These are phyloP conservation scores for Panaeolus papilionaceus DNA, from an alignment of 768 basidiomycete species.

Conservation along the genomic window DNA sequence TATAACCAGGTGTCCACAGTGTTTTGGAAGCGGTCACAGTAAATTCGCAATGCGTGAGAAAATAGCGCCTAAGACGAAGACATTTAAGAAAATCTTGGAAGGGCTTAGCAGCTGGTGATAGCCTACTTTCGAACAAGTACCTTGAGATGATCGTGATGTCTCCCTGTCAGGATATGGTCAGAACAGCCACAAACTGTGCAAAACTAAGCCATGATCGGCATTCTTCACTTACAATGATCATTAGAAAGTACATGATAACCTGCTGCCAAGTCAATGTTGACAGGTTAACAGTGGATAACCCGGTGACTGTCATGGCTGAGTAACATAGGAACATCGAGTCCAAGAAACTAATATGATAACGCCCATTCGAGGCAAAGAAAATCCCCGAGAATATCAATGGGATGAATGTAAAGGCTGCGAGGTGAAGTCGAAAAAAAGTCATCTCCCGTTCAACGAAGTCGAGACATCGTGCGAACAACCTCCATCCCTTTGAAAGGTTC, in stretches of 20 bases:
- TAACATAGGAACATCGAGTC: constrained; percentile 70
- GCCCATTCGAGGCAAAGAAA: constrained; percentile 70
- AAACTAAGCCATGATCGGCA: not conserved
- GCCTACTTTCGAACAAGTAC: constrained; percentile 64
- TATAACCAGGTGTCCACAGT: no score
- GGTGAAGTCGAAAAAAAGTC: constrained; percentile 62
- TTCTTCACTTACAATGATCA: constrained; percentile 47
- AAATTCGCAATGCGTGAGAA: constrained; percentile 49
- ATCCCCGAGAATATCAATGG: constrained; percentile 68
- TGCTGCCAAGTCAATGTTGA: constrained; percentile 59
- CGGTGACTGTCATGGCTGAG: constrained; percentile 60
- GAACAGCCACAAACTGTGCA: not conserved
- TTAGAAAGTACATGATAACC: constrained; percentile 57
- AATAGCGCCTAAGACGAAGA: constrained; percentile 42
- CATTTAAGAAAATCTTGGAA: not conserved
- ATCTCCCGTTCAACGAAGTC: constrained; percentile 20
- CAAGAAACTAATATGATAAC: constrained; percentile 52
- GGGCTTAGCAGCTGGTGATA: not conserved
- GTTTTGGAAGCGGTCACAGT: constrained; percentile 35
- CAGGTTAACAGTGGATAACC: constrained; percentile 53
- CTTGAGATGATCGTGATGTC: constrained; percentile 61
- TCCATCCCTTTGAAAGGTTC: constrained; percentile 1
- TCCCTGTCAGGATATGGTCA: constrained; percentile 36
- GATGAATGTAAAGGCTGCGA: constrained; percentile 55
- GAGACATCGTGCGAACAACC: not conserved